Evolutionary conservation across 192 early-diverging fungal species (phyloP).

Genomic region (Dissophora ornata): DNA sequence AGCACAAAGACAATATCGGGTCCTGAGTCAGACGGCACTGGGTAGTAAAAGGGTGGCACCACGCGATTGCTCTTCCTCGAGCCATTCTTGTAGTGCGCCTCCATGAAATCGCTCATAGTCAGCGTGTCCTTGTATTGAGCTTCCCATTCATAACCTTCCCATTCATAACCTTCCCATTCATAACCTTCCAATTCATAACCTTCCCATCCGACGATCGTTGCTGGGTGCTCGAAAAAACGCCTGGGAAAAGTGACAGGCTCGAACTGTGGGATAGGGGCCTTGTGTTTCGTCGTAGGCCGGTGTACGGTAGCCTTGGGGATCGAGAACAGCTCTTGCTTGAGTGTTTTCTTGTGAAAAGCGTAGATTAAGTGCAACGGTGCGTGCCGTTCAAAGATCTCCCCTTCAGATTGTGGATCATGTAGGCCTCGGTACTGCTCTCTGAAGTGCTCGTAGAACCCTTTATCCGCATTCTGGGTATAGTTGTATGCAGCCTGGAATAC

Average conservation of each 20-base stretch:
- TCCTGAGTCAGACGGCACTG: constrained; percentile 22
- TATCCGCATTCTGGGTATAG: constrained; percentile 30
- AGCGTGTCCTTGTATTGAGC: constrained; percentile 17
- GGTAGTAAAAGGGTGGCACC: constrained; percentile 46
- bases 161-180: no score
- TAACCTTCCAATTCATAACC: no score
- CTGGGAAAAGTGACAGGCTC: constrained; percentile 43
- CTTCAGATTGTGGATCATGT: constrained; percentile 35
- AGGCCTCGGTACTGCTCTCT: constrained; percentile 39
- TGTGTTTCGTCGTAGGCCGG: constrained; percentile 3
- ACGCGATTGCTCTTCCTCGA: constrained; percentile 22
- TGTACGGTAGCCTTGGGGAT: constrained; percentile 39
- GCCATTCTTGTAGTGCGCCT: constrained; percentile 43
- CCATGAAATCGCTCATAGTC: constrained; percentile 43
- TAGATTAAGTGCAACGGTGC: constrained; percentile 37
- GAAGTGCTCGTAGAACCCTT: constrained; percentile 37
- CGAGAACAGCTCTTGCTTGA: constrained; percentile 45
- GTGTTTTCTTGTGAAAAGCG: constrained; percentile 42
- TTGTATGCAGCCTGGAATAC: constrained; percentile 42
- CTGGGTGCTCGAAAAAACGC: constrained; percentile 28
- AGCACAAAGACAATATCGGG: constrained; percentile 41
- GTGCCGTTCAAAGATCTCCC: constrained; percentile 34
- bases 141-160: constrained; percentile 29
- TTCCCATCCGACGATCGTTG: constrained; percentile 46
- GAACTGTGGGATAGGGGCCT: constrained; percentile 27